Evolutionary conservation across 805 yeast genomes (phyloP).

Genomic region (Candida ascalaphidarum): DNA sequence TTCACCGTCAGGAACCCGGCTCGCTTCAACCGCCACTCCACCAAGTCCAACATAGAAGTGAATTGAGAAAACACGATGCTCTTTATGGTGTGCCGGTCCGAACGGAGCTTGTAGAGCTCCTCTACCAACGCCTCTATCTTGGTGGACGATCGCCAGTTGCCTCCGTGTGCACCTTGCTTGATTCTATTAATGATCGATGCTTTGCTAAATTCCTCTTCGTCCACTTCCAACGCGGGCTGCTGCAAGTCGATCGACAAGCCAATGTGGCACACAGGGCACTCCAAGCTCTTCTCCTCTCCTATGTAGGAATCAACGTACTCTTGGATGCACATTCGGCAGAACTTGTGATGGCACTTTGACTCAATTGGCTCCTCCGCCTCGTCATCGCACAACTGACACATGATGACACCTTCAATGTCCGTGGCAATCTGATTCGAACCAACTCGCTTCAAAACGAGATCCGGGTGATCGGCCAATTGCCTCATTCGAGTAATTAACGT

Average conservation of each 20-base stretch:
- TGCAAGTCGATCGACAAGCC: constrained; percentile 83
- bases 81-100: constrained; percentile 83
- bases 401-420: constrained; percentile 46
- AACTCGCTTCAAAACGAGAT: constrained; percentile 72
- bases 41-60: constrained; percentile 91
- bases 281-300: constrained; percentile 50
- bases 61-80: constrained; percentile 97
- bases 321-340: constrained; percentile 85
- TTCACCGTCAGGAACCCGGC: constrained; percentile 96
- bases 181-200: constrained; percentile 80
- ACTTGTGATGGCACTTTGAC: constrained; percentile 87
- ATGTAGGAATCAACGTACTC: constrained; percentile 82
- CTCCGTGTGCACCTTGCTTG: constrained; percentile 58
- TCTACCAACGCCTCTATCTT: constrained; percentile 95
- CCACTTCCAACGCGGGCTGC: constrained; percentile 77
- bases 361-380: constrained; percentile 97
- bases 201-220: constrained; percentile 48
- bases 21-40: constrained; percentile 89
- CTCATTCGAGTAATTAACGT: constrained; percentile 96
- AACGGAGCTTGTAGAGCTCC: constrained; percentile 78
- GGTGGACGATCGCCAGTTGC: constrained; percentile 90
- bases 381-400: constrained; percentile 93
- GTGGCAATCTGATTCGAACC: constrained; percentile 27
- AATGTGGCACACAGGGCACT: constrained; percentile 96
- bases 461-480: constrained; percentile 98